phyloP scores from a whole-genome alignment of 495 filamentous ascomycete species.

The Talaromyces adpressus region DNA sequence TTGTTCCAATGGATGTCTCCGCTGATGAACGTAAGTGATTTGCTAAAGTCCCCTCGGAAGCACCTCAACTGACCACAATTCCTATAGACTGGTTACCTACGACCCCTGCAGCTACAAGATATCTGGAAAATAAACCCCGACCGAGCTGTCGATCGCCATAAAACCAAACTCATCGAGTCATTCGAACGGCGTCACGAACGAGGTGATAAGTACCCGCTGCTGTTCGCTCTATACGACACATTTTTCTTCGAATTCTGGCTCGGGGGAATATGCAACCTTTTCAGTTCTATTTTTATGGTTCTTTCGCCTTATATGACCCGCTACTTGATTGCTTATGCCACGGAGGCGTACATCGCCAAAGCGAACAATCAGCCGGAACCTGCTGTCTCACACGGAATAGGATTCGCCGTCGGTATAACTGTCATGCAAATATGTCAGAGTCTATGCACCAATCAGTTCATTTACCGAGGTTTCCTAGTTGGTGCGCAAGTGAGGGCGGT shows the following conservation, averaged over 20 bases:
- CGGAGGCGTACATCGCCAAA: conserved; percentile 62
- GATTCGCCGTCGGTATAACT: conserved; percentile 68
- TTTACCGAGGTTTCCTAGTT: conserved; percentile 74
- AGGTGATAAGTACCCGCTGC: conserved; percentile 66
- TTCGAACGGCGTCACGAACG: conserved; percentile 59
- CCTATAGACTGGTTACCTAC: conserved; percentile 59
- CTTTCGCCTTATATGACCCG: conserved; percentile 67
- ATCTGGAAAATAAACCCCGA: conserved; percentile 83
- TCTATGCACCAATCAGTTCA: conserved; percentile 70
- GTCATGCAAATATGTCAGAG: conserved; percentile 69
- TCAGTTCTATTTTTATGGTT: conserved; percentile 61
- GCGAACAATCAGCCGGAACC: conserved; percentile 42
- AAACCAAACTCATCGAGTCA: conserved; percentile 53
- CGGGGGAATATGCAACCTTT: conserved; percentile 70
- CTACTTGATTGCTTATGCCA: conserved; percentile 74
- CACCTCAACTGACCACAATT: neutral
- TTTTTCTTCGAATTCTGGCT: conserved; percentile 81
- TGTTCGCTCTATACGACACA: conserved; percentile 79
- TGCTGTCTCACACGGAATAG: conserved; percentile 58
- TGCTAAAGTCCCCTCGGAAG: neutral
- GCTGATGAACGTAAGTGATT: conserved; percentile 39
- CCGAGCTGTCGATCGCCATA: conserved; percentile 61
- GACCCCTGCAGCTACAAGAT: conserved; percentile 75
- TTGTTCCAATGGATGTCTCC: conserved; percentile 58
- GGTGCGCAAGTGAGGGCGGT: conserved; percentile 71